These are phyloP conservation scores for Hygrophoropsis aurantiaca DNA, from an alignment of 768 basidiomycete genomes.

Conservation along the genomic window DNA sequence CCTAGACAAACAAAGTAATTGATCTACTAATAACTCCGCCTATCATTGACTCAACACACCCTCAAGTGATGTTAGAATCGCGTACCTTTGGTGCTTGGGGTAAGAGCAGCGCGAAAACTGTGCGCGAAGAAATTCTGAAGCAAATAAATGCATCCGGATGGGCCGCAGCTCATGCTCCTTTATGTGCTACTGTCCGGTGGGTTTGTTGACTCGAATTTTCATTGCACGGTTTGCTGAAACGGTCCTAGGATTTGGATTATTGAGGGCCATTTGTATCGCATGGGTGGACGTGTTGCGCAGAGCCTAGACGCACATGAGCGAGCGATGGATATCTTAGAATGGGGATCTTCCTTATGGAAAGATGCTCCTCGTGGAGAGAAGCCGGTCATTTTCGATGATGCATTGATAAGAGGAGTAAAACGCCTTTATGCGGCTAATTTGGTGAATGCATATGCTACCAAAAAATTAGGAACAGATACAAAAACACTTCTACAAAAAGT, in stretches of 20 bases:
- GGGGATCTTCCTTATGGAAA: conserved; percentile 40
- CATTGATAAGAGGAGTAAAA: conserved; percentile 44
- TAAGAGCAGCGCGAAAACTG: conserved; percentile 27
- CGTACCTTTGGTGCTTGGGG: conserved; percentile 30
- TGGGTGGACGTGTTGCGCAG: conserved; percentile 13
- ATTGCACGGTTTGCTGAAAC: conserved; percentile 8
- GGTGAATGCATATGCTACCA: conserved; percentile 28
- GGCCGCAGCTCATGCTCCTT: conserved; percentile 16
- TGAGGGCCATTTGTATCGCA: conserved; percentile 31
- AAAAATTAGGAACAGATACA: neutral
- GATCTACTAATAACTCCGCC: neutral
- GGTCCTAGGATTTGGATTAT: conserved; percentile 39
- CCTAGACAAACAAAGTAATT: conserved; percentile 38
- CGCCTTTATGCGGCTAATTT: conserved; percentile 32
- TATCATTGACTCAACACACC: conserved; percentile 19
- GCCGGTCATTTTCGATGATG: conserved; percentile 42
- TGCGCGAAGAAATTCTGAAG: conserved; percentile 33
- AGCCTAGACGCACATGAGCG: conserved; percentile 35
- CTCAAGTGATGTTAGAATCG: conserved; percentile 31
- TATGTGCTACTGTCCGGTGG: conserved; percentile 28
- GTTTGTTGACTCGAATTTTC: neutral
- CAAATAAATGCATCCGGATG: conserved; percentile 28
- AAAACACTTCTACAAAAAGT: conserved; percentile 26
- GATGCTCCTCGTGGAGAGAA: conserved; percentile 37
- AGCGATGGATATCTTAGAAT: conserved; percentile 40